Percentiles rank a stretch among this genome's conserved stretches.
Evolutionary conservation across 2,329 filamentous ascomycete species (phyloP).

Genomic region (Kalmusia sp.): DNA sequence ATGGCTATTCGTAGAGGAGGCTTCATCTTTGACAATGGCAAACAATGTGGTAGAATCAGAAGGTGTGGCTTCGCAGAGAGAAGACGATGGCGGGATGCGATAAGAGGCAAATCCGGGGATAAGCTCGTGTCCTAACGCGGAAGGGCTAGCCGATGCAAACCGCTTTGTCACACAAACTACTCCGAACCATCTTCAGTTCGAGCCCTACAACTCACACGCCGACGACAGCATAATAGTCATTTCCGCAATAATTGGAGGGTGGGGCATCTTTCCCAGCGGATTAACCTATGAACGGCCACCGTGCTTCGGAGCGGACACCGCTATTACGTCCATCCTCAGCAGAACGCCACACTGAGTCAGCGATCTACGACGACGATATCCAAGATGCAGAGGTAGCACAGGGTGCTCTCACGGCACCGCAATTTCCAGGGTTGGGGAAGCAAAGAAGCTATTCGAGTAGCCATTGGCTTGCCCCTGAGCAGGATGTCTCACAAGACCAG

Average conservation of each 20-base stretch:
- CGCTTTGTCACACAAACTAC: slow-evolving; percentile 11
- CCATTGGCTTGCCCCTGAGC: slow-evolving; percentile 30
- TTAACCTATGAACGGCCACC: slow-evolving; percentile 7
- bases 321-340: slow-evolving; percentile 30
- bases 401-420: slow-evolving; percentile 29
- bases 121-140: slow-evolving; percentile 2
- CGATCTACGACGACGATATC: slow-evolving; percentile 29
- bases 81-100: slow-evolving; percentile 1
- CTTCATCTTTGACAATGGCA: slow-evolving; percentile 32
- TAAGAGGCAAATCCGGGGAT: slow-evolving; percentile 3
- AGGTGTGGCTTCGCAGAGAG: not conserved
- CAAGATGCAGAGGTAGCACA: slow-evolving; percentile 28
- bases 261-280: not conserved
- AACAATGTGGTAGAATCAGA: not conserved
- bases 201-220: too few relatives aligned
- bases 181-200: not conserved
- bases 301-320: slow-evolving; percentile 40
- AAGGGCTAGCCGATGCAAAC: slow-evolving; percentile 10
- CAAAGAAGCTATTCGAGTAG: slow-evolving; percentile 30
- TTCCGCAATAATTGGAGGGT: not conserved
- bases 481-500: slow-evolving; percentile 22
- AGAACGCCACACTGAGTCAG: slow-evolving; percentile 22
- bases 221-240: not conserved
- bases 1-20: slow-evolving; percentile 76
- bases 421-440: slow-evolving; percentile 31